Base-by-base conservation (phyloP, 345 rosid species). In the Eucalyptus camaldulensis region DNA sequence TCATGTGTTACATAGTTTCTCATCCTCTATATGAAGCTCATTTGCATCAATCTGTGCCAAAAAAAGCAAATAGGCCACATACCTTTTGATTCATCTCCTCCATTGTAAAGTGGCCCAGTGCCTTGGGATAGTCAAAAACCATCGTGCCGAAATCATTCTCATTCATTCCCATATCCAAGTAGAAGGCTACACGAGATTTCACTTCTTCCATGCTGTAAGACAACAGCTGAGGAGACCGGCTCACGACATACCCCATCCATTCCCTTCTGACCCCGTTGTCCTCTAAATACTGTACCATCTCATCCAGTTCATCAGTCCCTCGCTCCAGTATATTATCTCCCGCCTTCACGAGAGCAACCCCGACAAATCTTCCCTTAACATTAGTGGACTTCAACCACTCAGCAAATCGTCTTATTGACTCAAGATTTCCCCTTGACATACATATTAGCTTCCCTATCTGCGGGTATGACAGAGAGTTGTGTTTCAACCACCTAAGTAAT, bases 11-110 rank as follows among this genome's bases (percentile, higher is more conserved):
- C 29, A 29, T 50, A 85, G 62, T 86, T 50, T 19, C 47, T 50
- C 40, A 0, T 10, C 40, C 87, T 10, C 40, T 12, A 10, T 43
- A 86, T 12, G 40, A 51, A 53, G 65, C 29, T 17, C 37, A 58
- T 86, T 87, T 67, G 88, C 85, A 87, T 31, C 47, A 24, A 27
- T 27, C 43, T 24, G 33, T 88, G 54, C 85, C 45, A 50, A 80
- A 44, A 87, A 56, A 29, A 89, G n/a, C 60, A 80, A 31, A 83
- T 45, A 89, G 45, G 8, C 8, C 83, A 10, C 15, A 53, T 89
- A 97, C 99, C 98, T 96, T 96, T 88, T 92, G 92, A 87, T 95
- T 94, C 99, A 98, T 98, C 93, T 95, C 98, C 89, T 95, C 93
- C 86, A 96, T 90, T 6, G 96, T 93, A 85, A 93, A 96, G 89